Evolutionary conservation across 768 basidiomycete species (phyloP).

Genomic region (Pisolithus orientalis): DNA sequence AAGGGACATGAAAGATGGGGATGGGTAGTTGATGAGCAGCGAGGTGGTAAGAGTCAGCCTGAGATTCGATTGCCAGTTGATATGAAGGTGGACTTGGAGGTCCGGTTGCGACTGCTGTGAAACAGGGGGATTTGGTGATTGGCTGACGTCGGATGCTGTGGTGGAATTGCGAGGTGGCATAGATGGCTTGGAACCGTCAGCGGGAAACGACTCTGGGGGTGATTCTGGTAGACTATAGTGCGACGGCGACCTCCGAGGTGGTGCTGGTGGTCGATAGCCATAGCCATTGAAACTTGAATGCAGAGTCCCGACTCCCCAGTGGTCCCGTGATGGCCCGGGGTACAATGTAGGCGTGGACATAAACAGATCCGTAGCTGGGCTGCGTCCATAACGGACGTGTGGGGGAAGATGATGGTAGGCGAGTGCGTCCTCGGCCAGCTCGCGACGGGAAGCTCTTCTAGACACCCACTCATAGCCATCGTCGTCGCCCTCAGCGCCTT

Average conservation of each 20-base stretch:
- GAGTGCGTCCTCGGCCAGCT: constrained; percentile 43
- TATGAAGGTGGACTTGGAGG: constrained; percentile 81
- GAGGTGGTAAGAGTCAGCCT: constrained; percentile 88
- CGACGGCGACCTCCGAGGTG: constrained; percentile 18
- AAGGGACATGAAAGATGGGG: constrained; percentile 92
- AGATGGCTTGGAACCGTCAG: constrained; percentile 9
- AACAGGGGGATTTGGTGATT: constrained; percentile 7
- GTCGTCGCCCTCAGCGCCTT: constrained; percentile 56
- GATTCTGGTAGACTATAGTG: constrained; percentile 31
- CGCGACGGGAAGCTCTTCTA: constrained; percentile 50
- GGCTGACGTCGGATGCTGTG: constrained; percentile 11
- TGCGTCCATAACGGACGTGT: constrained; percentile 61
- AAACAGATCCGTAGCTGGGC: constrained; percentile 53
- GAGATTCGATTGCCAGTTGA: constrained; percentile 84
- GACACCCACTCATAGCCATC: constrained; percentile 83
- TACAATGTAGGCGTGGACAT: constrained; percentile 45
- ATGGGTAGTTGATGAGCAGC: constrained; percentile 94
- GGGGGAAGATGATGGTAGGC: constrained; percentile 69
- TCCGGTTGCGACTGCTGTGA: constrained; percentile 41
- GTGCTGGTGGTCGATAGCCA: constrained; percentile 29
- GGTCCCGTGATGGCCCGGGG: constrained; percentile 32
- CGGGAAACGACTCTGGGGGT: constrained; percentile 16
- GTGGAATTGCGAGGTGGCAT: constrained; percentile 10
- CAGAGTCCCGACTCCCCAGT: constrained; percentile 32
- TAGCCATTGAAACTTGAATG: constrained; percentile 32